Conservation (phyloP, 2,329 filamentous ascomycete genomes). For the Fusarium stilboides region DNA sequence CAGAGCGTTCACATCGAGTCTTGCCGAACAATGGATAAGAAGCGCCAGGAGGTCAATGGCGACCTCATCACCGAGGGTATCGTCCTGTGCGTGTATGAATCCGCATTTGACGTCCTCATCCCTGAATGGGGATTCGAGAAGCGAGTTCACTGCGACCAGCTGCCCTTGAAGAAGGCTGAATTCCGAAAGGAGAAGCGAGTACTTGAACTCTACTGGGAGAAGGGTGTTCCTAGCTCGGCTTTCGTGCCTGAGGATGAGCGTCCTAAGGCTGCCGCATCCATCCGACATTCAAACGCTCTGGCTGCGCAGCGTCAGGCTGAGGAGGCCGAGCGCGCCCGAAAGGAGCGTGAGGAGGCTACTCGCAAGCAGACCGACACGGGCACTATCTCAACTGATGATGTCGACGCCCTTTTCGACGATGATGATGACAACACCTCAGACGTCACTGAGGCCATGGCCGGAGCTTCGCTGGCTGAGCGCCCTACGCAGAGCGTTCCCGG, state of each 20-base stretch:
- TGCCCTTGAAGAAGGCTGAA: conserved; percentile 98
- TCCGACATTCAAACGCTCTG: conserved; percentile 81
- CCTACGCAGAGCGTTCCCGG: conserved; percentile 96
- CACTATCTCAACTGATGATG: conserved; percentile 92
- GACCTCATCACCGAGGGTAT: conserved; percentile 97
- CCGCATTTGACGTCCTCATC: conserved; percentile 97
- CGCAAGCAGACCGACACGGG: conserved; percentile 95
- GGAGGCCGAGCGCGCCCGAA: conserved; percentile 83
- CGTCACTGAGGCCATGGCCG: conserved; percentile 90
- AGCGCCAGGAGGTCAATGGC: conserved; percentile 86
- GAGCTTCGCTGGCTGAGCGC: conserved; percentile 89
- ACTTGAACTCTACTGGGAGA: conserved; percentile 99
- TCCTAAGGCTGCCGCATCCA: conserved; percentile 83
- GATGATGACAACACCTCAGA: conserved; percentile 91
- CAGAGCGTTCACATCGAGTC: conserved; percentile 99
- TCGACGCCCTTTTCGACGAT: conserved; percentile 96
- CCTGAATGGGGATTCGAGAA: conserved; percentile 99
- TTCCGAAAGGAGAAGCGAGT: conserved; percentile 97
- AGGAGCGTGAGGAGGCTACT: conserved; percentile 91
- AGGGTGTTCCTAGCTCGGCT: conserved; percentile 95
- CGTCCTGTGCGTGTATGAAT: conserved; percentile 97
- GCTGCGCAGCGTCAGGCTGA: conserved; percentile 86
- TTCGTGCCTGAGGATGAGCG: conserved; percentile 98
- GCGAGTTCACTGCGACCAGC: conserved; percentile 97
- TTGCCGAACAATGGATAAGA: conserved; percentile 95